Conservation (phyloP, 2,329 filamentous ascomycete species). For the Cladosporium sp. region DNA sequence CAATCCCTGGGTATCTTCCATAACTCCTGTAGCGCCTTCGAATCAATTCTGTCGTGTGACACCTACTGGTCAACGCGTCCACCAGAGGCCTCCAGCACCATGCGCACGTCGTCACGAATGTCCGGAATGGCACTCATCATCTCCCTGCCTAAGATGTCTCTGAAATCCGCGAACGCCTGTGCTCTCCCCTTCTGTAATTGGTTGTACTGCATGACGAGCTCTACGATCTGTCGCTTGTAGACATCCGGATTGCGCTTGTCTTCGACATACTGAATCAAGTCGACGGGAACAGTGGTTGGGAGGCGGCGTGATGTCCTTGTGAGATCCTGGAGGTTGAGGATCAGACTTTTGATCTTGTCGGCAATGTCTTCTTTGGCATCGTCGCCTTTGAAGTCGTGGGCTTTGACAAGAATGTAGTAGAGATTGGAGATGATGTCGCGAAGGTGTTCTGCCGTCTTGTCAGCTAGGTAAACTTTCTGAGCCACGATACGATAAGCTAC, state of each 20-base stretch:
- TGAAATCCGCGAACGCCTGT: slow-evolving; percentile 56
- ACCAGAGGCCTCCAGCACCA: slow-evolving; percentile 45
- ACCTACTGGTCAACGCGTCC: slow-evolving; percentile 23
- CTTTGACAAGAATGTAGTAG: slow-evolving; percentile 56
- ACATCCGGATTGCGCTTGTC: slow-evolving; percentile 62
- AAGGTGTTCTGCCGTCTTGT: slow-evolving; percentile 25
- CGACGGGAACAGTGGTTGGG: slow-evolving; percentile 53
- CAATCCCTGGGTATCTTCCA: slow-evolving; percentile 3
- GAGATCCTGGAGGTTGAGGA: slow-evolving; percentile 52
- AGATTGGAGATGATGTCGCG: slow-evolving; percentile 60
- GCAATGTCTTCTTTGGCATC: slow-evolving; percentile 56
- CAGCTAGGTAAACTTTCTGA: not conserved
- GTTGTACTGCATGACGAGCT: slow-evolving; percentile 59
- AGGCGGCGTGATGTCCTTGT: slow-evolving; percentile 46
- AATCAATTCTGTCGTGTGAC: too few species aligned
- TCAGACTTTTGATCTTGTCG: slow-evolving; percentile 50
- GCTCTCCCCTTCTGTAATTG: slow-evolving; percentile 59
- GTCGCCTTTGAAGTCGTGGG: slow-evolving; percentile 56
- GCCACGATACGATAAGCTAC: too few species aligned
- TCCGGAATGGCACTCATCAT: slow-evolving; percentile 57
- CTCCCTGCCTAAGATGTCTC: slow-evolving; percentile 56
- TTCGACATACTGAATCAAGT: slow-evolving; percentile 63
- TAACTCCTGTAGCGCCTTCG: not conserved
- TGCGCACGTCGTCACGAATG: slow-evolving; percentile 49
- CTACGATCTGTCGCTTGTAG: slow-evolving; percentile 63